Evolutionary conservation across 2,329 filamentous ascomycete species (phyloP).

Genomic region (Neopestalotiopsis rosae): DNA sequence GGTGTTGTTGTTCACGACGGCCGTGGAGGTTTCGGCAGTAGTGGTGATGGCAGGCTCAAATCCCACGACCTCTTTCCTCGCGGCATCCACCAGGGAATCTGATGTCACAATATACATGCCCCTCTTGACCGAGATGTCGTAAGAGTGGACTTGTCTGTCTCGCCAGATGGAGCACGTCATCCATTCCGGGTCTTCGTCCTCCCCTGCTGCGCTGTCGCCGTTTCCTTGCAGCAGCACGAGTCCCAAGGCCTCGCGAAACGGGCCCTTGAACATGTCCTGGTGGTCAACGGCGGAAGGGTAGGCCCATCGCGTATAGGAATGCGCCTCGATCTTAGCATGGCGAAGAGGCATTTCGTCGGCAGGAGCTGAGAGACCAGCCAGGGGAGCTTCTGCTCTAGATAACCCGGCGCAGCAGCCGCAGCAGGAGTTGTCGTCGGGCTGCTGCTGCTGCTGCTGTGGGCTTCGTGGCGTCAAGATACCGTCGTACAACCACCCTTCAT

Average conservation of each 20-base stretch:
- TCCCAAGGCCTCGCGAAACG: background rate
- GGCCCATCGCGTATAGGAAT: background rate
- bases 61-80: background rate
- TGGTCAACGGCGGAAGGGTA: background rate
- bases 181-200: background rate
- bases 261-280: background rate
- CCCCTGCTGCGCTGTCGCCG: background rate
- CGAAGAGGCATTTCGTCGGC: no score
- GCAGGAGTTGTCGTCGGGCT: background rate
- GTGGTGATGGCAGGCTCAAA: background rate
- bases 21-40: background rate
- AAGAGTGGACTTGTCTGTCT: background rate
- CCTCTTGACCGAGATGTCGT: background rate
- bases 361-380: no score
- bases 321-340: background rate
- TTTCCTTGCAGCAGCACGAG: background rate
- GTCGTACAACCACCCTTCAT: background rate
- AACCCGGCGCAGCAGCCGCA: no score
- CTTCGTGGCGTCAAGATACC: background rate
- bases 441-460: background rate
- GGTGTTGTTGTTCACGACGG: background rate
- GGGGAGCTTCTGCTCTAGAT: no score
- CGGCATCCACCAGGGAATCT: background rate
- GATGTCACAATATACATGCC: background rate
- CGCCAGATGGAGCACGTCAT: background rate